Base-by-base conservation (phyloP, 1,284 basidiomycete species). In the Pisolithus thermaeus region DNA sequence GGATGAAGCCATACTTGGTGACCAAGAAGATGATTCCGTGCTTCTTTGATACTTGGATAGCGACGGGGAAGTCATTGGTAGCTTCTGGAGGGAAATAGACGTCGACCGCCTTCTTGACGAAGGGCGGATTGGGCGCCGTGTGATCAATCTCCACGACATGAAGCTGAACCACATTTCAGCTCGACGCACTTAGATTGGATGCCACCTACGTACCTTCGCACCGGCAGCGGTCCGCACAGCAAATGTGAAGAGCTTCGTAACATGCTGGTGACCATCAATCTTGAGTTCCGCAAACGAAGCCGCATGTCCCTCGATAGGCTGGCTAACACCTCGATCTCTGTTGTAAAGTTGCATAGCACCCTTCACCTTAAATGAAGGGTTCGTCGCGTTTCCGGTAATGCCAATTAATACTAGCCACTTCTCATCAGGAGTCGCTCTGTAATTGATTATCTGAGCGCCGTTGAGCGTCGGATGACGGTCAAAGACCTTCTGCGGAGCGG, bases 1-100 rank as follows among this genome's bases (percentile, higher is more conserved):
- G 97, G 65, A 99, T 98, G 75, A 99, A 99, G 47, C 97, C 97
- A 69, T 94, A 99, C 71, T 99, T 99, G 55, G 97, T 99, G 65
- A 98, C 91, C 54, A 99, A 81, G 74, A 97, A 99, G 63, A 97
- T 79, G 71, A 99, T 94, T 46, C 96, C 96, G 71, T 98, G 96
- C 65, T 93, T 92, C 71, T 90, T 86, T 50, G 96, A 99, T 43
- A 98, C 92, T 70, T 99, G 97, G 92, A 99, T 98, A 30, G 96
- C 92, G 39, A 99, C 97, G n/a, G 97, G 97, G 79, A 99, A 99
- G 69, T 99, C 97, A 70, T 95, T 97, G 44, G 89, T 89, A 4
- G 97, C 97, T 70, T 99, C 97, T 1, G 94, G 87, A 51, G 97
- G 97, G 83, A 99, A 99, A 76, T 97, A 99, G 49, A 99, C 96